Conservation (phyloP, 2,329 filamentous ascomycete species). For the Septoria petroselini region DNA sequence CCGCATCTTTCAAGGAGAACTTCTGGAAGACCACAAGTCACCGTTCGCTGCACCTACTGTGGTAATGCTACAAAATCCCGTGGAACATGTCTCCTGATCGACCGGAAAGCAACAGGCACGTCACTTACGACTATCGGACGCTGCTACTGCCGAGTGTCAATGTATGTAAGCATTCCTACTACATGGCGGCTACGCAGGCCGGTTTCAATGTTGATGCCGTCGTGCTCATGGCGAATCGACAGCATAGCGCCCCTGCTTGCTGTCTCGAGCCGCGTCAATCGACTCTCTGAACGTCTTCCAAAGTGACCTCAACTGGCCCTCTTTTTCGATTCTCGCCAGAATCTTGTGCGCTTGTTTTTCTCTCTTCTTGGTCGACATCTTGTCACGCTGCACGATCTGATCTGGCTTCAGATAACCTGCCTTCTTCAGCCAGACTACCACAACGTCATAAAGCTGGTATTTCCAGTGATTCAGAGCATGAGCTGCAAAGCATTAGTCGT, state of each 20-base stretch:
- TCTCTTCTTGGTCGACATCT: slow-evolving; percentile 58
- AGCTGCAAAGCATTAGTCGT: slow-evolving; percentile 44
- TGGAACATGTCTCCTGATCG: no score
- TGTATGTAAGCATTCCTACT: no score
- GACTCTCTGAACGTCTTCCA: slow-evolving; percentile 64
- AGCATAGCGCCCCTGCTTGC: slow-evolving; percentile 39
- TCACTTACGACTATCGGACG: no score
- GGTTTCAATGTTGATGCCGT: no score
- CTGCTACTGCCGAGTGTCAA: no score
- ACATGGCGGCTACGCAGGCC: no score
- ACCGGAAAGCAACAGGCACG: no score
- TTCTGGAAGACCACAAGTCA: no score
- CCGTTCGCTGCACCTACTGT: no score
- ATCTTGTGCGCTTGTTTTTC: slow-evolving; percentile 61
- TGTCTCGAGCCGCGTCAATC: slow-evolving; percentile 57
- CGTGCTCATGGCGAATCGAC: neutral
- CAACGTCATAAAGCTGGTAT: slow-evolving; percentile 68
- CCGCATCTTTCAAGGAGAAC: no score
- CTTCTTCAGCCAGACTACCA: slow-evolving; percentile 59
- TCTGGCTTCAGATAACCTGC: slow-evolving; percentile 58
- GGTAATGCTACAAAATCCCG: no score
- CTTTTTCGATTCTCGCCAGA: slow-evolving; percentile 61
- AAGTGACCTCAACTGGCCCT: slow-evolving; percentile 58
- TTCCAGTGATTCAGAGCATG: slow-evolving; percentile 76
- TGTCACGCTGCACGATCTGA: slow-evolving; percentile 60